phyloP scores from a whole-genome alignment of 2,329 filamentous ascomycete species.

The Colletotrichum noveboracense region DNA sequence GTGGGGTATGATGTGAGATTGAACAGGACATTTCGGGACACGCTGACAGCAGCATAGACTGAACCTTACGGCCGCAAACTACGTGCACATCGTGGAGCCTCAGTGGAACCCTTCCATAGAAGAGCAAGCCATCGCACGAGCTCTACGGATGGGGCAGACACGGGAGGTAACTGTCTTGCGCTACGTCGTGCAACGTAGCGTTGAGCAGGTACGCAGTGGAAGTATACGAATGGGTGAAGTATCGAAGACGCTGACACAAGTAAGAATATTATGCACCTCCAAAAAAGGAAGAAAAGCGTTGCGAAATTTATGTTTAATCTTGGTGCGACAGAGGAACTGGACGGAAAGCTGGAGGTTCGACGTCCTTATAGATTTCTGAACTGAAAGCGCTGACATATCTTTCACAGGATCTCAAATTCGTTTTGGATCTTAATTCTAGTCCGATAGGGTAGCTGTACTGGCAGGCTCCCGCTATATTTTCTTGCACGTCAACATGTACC shows the following conservation, averaged over 20 bases:
- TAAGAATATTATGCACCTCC: fast-evolving
- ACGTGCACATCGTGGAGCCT: neutral
- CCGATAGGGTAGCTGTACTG: conserved; percentile 21
- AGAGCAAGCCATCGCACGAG: fast-evolving
- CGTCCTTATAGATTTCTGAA: no score
- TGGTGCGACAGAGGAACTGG: fast-evolving
- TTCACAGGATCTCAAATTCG: no score
- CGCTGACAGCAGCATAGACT: neutral
- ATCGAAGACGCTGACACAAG: fast-evolving
- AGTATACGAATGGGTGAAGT: no score
- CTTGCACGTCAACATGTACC: conserved; percentile 32
- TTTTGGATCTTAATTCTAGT: no score
- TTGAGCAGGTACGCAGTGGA: neutral
- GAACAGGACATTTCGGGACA: no score
- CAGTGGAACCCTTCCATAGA: neutral
- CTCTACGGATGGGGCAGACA: fast-evolving
- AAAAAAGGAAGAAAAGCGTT: fast-evolving
- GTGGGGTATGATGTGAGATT: neutral
- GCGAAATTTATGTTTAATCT: neutral
- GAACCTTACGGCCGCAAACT: neutral
- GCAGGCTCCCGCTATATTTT: conserved; percentile 35
- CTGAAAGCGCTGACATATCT: fast-evolving
- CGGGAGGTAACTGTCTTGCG: fast-evolving
- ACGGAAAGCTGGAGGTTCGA: neutral
- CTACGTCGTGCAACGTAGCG: fast-evolving